Base-by-base conservation (phyloP, 75 land plant species). In the Pseudotsuga menziesii region DNA sequence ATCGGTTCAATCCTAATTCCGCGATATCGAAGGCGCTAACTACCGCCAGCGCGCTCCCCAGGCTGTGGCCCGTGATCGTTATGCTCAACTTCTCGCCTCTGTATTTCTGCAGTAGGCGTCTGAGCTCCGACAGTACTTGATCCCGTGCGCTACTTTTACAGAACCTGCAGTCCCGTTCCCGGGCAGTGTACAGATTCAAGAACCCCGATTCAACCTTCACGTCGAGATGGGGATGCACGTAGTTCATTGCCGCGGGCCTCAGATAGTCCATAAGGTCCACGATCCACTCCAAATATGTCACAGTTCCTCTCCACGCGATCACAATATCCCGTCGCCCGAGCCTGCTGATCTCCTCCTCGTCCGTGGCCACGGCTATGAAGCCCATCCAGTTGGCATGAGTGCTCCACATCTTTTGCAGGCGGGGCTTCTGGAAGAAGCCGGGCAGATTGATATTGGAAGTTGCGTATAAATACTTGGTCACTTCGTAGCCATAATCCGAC, bases 271-370 rank as follows among this genome's bases (percentile, higher is more conserved):
- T 73, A 73, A 81, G 27, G 35, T 95, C 87, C 57, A 85, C 93
- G 5, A 82, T 84, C 98, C 98, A 95, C 58, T 95, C 98, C 2
- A 87, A 76, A 61, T 83, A 80, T 56, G 98, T 95, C 70, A 92
- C 83, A 3, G 95, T 92, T 3, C 98, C 98, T 7, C 98, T 88
- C 54, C 92, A 85, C 9, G 88, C 91, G 44, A 95, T 79, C 64
- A 95, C 84, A 61, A 93, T 84, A 29, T 95, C 93, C 5, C 98
- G 86, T 39, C 98, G 70, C 2, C 98, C 98, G 82, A 92, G 80
- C 39, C 95, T 73, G 7, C 20, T 54, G 26, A 95, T 91, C 82
- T 95, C 96, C 23, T 59, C 71, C 61, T 23, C 63, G 71, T 80
- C 82, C 14, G 83, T 88, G 76, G 89, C 86, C 16, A 94, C 95